Percentiles rank a stretch among this genome's conserved stretches.
phyloP scores from a whole-genome alignment of 1,284 basidiomycete species.

The Singerocomus rubriflavus region DNA sequence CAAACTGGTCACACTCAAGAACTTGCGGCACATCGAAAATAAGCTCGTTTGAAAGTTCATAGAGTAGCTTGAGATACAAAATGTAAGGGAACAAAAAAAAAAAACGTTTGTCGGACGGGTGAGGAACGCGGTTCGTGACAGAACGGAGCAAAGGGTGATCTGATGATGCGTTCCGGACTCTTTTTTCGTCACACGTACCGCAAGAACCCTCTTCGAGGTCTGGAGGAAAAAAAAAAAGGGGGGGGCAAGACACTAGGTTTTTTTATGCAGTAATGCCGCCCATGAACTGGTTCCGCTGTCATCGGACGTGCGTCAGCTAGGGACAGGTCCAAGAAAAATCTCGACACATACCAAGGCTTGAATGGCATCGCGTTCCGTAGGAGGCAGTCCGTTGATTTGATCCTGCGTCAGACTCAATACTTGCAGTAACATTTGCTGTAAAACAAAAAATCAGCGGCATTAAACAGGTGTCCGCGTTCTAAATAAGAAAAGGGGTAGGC shows the following conservation, averaged over 20 bases:
- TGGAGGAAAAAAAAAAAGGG: background rate
- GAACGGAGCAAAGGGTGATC: background rate
- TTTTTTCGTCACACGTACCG: background rate
- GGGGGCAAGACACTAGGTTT: background rate
- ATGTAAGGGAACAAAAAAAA: slow-evolving; percentile 1
- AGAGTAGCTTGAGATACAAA: slow-evolving; percentile 13
- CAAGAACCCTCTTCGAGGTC: background rate
- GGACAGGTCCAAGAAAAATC: background rate
- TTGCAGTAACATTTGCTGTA: slow-evolving; percentile 79
- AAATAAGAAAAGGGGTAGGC: background rate
- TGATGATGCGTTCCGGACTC: background rate
- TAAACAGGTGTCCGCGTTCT: background rate
- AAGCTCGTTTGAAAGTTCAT: slow-evolving; percentile 37
- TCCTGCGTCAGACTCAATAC: slow-evolving; percentile 84
- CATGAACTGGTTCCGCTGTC: slow-evolving; percentile 50
- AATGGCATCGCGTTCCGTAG: slow-evolving; percentile 82
- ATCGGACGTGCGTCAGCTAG: slow-evolving; percentile 6
- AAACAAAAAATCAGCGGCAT: background rate
- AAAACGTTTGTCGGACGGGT: too few relatives aligned
- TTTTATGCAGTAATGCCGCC: slow-evolving; percentile 33
- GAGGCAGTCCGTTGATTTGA: slow-evolving; percentile 84
- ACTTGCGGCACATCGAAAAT: slow-evolving; percentile 58
- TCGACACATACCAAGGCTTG: slow-evolving; percentile 67
- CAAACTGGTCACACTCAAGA: slow-evolving; percentile 67
- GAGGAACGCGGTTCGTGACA: slow-evolving; percentile 1